Conservation (phyloP, 2,329 filamentous ascomycete genomes). For the Fonsecaea erecta region DNA sequence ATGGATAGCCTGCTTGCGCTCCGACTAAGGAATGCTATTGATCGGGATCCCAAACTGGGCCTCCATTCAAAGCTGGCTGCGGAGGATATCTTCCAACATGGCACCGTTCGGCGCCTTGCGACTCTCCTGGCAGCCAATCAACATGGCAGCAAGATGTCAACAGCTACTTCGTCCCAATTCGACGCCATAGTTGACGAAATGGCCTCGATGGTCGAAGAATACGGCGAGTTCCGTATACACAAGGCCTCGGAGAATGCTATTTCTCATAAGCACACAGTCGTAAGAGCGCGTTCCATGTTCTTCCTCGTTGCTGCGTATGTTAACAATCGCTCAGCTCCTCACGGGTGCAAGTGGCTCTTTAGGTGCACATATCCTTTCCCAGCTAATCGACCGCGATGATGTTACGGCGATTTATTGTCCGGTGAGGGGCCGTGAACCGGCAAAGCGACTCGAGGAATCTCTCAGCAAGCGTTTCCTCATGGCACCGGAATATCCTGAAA, state of each 20-base stretch:
- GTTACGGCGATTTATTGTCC: conserved; percentile 17
- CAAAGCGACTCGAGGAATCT: neutral
- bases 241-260: neutral
- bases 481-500: neutral
- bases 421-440: conserved; percentile 5
- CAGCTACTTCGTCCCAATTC: conserved; percentile 35
- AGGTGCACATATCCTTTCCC: conserved; percentile 15
- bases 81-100: conserved; percentile 27
- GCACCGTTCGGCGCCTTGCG: neutral
- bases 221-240: neutral
- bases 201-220: conserved; percentile 11
- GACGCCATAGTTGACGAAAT: conserved; percentile 40
- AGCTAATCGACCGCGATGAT: conserved; percentile 1
- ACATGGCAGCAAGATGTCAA: neutral
- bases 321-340: neutral
- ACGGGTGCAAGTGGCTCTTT: conserved; percentile 22
- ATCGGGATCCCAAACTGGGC: conserved; percentile 46
- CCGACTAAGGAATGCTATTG: conserved; percentile 50
- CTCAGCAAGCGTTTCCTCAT: neutral
- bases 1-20: conserved; percentile 56
- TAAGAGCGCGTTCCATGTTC: neutral
- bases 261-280: neutral
- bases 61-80: conserved; percentile 23
- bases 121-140: neutral
- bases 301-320: neutral